phyloP scores from a whole-genome alignment of 352 stramenopile genomes.

The Phytophthora ohioensis region DNA sequence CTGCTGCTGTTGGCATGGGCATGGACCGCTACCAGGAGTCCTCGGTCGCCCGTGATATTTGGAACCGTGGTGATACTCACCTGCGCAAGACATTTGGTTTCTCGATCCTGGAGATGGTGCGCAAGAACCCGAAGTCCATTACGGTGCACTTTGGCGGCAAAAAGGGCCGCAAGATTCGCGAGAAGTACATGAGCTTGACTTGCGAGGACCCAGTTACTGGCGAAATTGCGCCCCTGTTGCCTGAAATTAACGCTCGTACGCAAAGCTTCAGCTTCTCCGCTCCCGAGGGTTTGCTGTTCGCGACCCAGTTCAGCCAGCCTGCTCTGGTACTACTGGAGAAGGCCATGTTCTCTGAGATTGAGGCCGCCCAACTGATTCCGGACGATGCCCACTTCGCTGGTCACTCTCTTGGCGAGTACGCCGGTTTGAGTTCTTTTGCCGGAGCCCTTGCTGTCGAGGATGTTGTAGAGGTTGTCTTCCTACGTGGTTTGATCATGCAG shows the following conservation, averaged over 20 bases:
- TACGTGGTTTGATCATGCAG: conserved; percentile 78
- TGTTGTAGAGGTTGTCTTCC: conserved; percentile 86
- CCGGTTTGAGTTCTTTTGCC: conserved; percentile 81
- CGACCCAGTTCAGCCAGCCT: conserved; percentile 90
- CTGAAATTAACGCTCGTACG: conserved; percentile 82
- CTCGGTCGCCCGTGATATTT: conserved; percentile 73
- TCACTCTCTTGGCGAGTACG: conserved; percentile 91
- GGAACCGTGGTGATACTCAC: conserved; percentile 82
- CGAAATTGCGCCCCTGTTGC: conserved; percentile 67
- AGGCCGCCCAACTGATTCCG: conserved; percentile 72
- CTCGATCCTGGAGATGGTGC: conserved; percentile 90
- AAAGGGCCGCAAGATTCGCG: conserved; percentile 78
- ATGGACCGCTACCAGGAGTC: conserved; percentile 91
- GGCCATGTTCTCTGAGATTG: conserved; percentile 86
- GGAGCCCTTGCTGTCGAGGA: conserved; percentile 77
- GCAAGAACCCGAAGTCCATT: conserved; percentile 84
- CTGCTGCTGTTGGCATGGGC: conserved; percentile 84
- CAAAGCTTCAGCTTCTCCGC: conserved; percentile 85
- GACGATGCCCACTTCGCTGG: conserved; percentile 83
- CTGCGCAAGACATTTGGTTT: conserved; percentile 85
- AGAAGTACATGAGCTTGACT: conserved; percentile 87
- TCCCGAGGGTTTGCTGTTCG: conserved; percentile 81
- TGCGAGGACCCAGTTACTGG: conserved; percentile 69
- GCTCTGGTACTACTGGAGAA: conserved; percentile 88
- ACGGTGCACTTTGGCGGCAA: conserved; percentile 90